Conservation (phyloP, 805 yeast genomes). For the Sugiyamaella qingdaonensis region DNA sequence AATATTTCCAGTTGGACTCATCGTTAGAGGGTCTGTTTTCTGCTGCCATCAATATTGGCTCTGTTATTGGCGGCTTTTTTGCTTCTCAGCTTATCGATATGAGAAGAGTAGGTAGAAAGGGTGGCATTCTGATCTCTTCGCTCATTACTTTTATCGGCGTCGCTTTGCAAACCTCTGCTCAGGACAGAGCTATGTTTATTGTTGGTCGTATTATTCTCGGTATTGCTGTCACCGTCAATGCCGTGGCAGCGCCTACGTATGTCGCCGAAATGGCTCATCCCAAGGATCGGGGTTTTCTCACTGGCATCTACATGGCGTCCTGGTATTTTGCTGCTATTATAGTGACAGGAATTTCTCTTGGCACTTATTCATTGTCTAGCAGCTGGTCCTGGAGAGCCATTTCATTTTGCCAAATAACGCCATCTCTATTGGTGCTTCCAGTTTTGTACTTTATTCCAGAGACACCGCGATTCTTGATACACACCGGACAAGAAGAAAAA, state of each 20-base stretch:
- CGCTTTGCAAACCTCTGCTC: constrained; percentile 39
- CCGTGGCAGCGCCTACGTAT: constrained; percentile 77
- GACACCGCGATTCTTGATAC: not conserved
- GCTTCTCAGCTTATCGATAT: not conserved
- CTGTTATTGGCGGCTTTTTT: not conserved
- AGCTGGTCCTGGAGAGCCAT: not conserved
- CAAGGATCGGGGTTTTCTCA: constrained; percentile 19
- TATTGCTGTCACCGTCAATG: constrained; percentile 66
- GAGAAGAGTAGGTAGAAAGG: not conserved
- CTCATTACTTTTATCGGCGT: constrained; percentile 50
- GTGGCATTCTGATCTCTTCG: constrained; percentile 46
- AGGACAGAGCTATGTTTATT: constrained; percentile 57
- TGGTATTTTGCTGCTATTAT: not conserved
- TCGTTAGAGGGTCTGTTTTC: not conserved
- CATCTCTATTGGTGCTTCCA: not conserved
- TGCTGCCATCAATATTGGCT: not conserved
- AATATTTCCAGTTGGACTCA: not conserved
- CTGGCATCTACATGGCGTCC: not conserved
- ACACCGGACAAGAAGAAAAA: not conserved
- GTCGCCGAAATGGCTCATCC: constrained; percentile 67
- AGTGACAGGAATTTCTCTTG: not conserved
- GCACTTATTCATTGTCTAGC: not conserved
- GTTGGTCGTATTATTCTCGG: constrained; percentile 68
- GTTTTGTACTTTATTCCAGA: not conserved
- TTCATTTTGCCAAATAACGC: not conserved